These are phyloP conservation scores for Nematocida major DNA, from an alignment of 371 early-diverging fungal species.

Conservation along the genomic window DNA sequence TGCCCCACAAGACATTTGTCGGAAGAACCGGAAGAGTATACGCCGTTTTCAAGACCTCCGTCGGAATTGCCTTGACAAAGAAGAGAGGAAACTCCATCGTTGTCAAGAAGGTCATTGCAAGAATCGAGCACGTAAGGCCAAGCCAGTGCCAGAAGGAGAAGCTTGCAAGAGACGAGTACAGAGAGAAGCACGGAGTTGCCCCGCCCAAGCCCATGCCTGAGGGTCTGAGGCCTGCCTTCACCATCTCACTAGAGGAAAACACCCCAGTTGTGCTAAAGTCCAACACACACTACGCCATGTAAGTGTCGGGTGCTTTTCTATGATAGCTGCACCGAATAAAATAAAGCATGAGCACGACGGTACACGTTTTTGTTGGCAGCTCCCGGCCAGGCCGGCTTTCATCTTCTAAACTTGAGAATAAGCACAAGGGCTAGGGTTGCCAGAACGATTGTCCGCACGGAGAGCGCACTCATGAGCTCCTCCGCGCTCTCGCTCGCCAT, in stretches of 20 bases:
- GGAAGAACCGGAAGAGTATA: slow-evolving; percentile 69
- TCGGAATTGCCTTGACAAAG: slow-evolving; percentile 95
- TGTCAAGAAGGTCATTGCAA: slow-evolving; percentile 92
- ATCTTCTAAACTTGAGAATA: slow-evolving; percentile 6
- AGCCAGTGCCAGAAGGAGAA: slow-evolving; percentile 97
- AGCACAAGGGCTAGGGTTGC: not conserved
- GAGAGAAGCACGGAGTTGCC: slow-evolving; percentile 72
- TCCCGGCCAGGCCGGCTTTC: no score
- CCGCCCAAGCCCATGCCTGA: slow-evolving; percentile 83
- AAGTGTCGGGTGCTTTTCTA: not conserved
- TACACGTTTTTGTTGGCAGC: no score
- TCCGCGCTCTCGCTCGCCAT: slow-evolving; percentile 60
- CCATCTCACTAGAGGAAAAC: slow-evolving; percentile 74
- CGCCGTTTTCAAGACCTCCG: slow-evolving; percentile 67
- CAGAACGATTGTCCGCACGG: slow-evolving; percentile 33
- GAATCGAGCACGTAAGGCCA: slow-evolving; percentile 97
- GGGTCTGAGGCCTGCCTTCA: slow-evolving; percentile 76
- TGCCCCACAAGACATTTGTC: slow-evolving; percentile 99
- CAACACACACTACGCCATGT: slow-evolving; percentile 27
- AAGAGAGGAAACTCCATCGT: slow-evolving; percentile 87
- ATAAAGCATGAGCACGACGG: not conserved
- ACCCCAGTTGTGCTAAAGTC: slow-evolving; percentile 57
- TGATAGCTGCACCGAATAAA: slow-evolving; percentile 4
- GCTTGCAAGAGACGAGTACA: slow-evolving; percentile 86
- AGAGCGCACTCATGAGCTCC: slow-evolving; percentile 58